A percentile compares a stretch with the other conserved stretches of the same genome.
phyloP scores from a whole-genome alignment of 2,329 filamentous ascomycete genomes.

The Claviceps purpurea region DNA sequence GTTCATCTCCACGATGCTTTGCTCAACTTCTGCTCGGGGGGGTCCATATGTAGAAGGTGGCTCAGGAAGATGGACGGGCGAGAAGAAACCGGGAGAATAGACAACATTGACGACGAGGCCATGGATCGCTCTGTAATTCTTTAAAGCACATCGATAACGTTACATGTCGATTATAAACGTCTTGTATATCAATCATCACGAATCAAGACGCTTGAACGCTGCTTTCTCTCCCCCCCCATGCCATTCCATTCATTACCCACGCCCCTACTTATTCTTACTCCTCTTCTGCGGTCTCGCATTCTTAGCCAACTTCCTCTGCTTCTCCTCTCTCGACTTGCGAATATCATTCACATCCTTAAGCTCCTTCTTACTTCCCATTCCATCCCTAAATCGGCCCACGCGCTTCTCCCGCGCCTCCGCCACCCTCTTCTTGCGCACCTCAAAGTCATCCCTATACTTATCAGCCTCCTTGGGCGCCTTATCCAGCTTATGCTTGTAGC shows the following conservation, averaged over 20 bases:
- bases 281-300: conserved; percentile 70
- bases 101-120: too few relatives aligned
- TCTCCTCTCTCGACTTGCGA: conserved; percentile 62
- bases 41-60: too few relatives aligned
- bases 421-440: conserved; percentile 80
- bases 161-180: too few relatives aligned
- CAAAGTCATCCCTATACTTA: conserved; percentile 81
- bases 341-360: conserved; percentile 75
- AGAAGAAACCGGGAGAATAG: too few relatives aligned
- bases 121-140: too few relatives aligned
- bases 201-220: neutral
- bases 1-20: too few relatives aligned
- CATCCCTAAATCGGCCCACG: conserved; percentile 59
- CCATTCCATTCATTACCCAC: neutral
- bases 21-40: too few relatives aligned
- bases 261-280: conserved; percentile 14
- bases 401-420: conserved; percentile 78
- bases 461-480: conserved; percentile 88
- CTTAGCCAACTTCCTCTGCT: conserved; percentile 70
- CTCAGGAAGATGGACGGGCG: too few relatives aligned
- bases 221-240: neutral
- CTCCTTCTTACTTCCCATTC: conserved; percentile 61
- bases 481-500: conserved; percentile 78
- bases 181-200: too few relatives aligned
- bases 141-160: too few relatives aligned